phyloP scores from a whole-genome alignment of 1,284 basidiomycete genomes.

The Flammula alnicola region DNA sequence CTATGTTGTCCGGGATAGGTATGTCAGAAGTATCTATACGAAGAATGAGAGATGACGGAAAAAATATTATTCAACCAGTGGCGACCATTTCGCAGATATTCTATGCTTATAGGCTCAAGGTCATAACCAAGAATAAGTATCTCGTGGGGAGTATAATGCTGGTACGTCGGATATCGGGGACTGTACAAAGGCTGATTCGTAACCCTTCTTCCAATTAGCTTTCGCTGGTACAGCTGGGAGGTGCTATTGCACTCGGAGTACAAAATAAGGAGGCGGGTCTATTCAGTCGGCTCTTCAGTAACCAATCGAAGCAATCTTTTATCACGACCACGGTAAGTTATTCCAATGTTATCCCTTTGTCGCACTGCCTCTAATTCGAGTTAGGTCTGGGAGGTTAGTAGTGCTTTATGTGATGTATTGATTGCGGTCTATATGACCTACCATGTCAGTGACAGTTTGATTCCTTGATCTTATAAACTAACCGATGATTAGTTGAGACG shows the following conservation, averaged over 20 bases:
- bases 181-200: not conserved
- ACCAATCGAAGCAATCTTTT: constrained; percentile 5
- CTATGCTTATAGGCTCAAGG: constrained; percentile 26
- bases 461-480: not conserved
- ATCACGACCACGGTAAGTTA: constrained; percentile 7
- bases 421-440: constrained; percentile 25
- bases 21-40: not conserved
- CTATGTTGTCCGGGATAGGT: constrained; percentile 31
- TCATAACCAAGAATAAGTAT: constrained; percentile 18
- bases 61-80: constrained; percentile 16
- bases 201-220: constrained; percentile 18
- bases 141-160: constrained; percentile 1
- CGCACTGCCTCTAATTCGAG: not conserved
- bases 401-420: constrained; percentile 24
- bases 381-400: constrained; percentile 27
- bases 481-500: not conserved
- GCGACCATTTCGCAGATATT: constrained; percentile 25
- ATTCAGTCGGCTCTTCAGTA: constrained; percentile 3
- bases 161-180: not conserved
- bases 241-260: constrained; percentile 18
- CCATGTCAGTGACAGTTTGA: constrained; percentile 16
- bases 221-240: constrained; percentile 13
- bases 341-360: not conserved
- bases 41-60: not conserved
- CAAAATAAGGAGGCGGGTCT: constrained; percentile 7